Percentiles rank a stretch among this genome's conserved stretches.
Evolutionary conservation across 2,329 filamentous ascomycete species (phyloP).

Genomic region (Fusarium tricinctum): DNA sequence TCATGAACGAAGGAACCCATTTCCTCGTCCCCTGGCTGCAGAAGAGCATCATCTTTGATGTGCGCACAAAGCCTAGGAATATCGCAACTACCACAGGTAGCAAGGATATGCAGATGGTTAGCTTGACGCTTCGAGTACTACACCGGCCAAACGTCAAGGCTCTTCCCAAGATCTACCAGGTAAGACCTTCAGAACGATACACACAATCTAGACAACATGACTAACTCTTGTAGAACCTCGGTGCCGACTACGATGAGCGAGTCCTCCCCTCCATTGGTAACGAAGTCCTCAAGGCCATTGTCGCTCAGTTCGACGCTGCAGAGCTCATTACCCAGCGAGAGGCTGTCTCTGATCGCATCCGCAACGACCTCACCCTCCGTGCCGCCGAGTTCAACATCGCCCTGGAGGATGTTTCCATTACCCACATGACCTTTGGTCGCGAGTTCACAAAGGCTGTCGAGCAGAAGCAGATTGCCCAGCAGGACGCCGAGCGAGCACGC

Average conservation of each 20-base stretch:
- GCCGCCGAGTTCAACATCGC: constrained; percentile 99
- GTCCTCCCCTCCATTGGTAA: constrained; percentile 99
- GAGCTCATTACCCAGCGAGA: constrained; percentile 99
- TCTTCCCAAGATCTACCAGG: constrained; percentile 98
- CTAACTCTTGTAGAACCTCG: constrained; percentile 79
- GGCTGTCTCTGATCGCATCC: constrained; percentile 95
- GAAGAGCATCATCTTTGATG: constrained; percentile 94
- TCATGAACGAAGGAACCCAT: constrained; percentile 96
- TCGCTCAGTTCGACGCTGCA: constrained; percentile 97
- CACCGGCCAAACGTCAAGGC: constrained; percentile 94
- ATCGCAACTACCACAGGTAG: constrained; percentile 97
- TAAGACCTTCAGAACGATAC: constrained; percentile 55
- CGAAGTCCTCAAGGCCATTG: constrained; percentile 98
- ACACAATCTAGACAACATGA: not conserved
- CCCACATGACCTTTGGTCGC: constrained; percentile 99
- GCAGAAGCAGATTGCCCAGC: constrained; percentile 99
- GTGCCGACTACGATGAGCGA: constrained; percentile 97
- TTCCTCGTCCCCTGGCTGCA: constrained; percentile 97
- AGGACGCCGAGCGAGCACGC: constrained; percentile 95
- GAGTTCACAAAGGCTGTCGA: constrained; percentile 99
- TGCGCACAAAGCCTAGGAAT: constrained; percentile 96
- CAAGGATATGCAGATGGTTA: constrained; percentile 99
- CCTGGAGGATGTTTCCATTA: constrained; percentile 98
- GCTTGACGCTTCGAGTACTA: constrained; percentile 93
- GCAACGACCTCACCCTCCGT: constrained; percentile 89